phyloP scores from a whole-genome alignment of 305 asterid species.

The Ruellia speciosa region DNA sequence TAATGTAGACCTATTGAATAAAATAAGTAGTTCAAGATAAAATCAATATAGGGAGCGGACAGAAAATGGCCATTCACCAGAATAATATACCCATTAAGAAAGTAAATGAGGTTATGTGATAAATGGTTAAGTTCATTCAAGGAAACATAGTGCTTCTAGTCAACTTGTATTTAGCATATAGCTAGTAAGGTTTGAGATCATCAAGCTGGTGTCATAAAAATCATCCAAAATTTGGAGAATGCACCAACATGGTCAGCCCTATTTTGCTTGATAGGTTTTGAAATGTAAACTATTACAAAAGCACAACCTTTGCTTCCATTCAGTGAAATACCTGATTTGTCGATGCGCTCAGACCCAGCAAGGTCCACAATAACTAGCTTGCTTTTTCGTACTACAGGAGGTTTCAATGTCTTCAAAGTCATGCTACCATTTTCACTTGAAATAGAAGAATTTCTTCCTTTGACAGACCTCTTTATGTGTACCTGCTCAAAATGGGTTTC shows the following conservation, averaged over 20 bases:
- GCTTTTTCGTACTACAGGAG: constrained; percentile 65
- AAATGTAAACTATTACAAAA: not conserved
- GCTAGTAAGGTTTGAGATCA: constrained; percentile 1
- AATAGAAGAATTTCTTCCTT: constrained; percentile 50
- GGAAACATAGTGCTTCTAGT: too few species aligned
- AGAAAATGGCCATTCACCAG: not conserved
- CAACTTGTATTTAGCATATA: not conserved
- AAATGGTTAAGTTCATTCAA: constrained; percentile 7
- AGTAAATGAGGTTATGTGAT: not conserved
- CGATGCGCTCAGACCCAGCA: constrained; percentile 92
- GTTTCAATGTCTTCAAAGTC: constrained; percentile 50
- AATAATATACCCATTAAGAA: not conserved
- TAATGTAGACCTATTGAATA: not conserved
- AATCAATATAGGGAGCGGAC: constrained; percentile 9
- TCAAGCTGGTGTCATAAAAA: not conserved
- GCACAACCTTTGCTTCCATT: not conserved
- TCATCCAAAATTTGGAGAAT: not conserved
- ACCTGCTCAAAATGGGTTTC: constrained; percentile 35
- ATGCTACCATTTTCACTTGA: constrained; percentile 48
- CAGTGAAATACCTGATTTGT: constrained; percentile 58
- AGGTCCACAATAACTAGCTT: constrained; percentile 84
- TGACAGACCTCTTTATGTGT: constrained; percentile 63
- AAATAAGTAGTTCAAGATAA: not conserved
- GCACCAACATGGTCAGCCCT: not conserved
- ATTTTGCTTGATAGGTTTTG: constrained; percentile 8